These are phyloP conservation scores for Penicillium argentinense DNA, from an alignment of 495 filamentous ascomycete species.

Conservation along the genomic window DNA sequence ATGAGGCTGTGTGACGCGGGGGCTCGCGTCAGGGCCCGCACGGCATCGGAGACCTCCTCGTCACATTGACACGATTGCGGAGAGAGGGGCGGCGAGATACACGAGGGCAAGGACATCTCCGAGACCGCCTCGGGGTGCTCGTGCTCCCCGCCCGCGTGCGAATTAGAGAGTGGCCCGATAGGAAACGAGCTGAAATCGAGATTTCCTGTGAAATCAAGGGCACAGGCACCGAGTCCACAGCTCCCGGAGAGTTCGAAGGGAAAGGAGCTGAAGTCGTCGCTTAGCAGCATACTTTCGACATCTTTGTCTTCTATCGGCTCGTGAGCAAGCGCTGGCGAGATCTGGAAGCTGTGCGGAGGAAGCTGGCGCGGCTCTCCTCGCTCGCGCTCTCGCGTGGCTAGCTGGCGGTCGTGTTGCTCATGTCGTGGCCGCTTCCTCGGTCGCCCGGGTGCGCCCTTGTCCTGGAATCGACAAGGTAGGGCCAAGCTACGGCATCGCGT, in stretches of 20 bases:
- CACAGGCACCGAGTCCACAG: constrained; percentile 17
- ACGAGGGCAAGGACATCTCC: constrained; percentile 2
- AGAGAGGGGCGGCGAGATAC: constrained; percentile 14
- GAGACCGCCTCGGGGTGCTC: constrained; percentile 2
- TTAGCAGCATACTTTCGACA: constrained; percentile 6
- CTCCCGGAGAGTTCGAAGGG: constrained; percentile 13
- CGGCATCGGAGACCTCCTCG: constrained; percentile 22
- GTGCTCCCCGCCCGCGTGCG: background rate
- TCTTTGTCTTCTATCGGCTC: background rate
- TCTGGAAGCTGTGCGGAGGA: constrained; percentile 11
- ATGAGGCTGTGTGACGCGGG: constrained; percentile 19
- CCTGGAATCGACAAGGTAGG: constrained; percentile 26
- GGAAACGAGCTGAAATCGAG: constrained; percentile 17
- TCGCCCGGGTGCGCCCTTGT: constrained; percentile 26
- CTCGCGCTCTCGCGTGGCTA: background rate
- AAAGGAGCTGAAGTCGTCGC: constrained; percentile 6
- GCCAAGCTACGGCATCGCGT: constrained; percentile 19
- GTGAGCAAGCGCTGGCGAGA: constrained; percentile 1
- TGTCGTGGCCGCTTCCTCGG: constrained; percentile 21
- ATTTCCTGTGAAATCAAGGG: constrained; percentile 17
- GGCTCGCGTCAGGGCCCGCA: constrained; percentile 21
- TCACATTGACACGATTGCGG: constrained; percentile 26
- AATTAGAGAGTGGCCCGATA: constrained; percentile 11
- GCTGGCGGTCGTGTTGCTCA: constrained; percentile 2
- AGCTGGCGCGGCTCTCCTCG: constrained; percentile 2